Percentiles rank a stretch among this genome's conserved stretches.
phyloP scores from a whole-genome alignment of 176 grass and related monocot genomes.

The Bolboschoenus planiculmis region DNA sequence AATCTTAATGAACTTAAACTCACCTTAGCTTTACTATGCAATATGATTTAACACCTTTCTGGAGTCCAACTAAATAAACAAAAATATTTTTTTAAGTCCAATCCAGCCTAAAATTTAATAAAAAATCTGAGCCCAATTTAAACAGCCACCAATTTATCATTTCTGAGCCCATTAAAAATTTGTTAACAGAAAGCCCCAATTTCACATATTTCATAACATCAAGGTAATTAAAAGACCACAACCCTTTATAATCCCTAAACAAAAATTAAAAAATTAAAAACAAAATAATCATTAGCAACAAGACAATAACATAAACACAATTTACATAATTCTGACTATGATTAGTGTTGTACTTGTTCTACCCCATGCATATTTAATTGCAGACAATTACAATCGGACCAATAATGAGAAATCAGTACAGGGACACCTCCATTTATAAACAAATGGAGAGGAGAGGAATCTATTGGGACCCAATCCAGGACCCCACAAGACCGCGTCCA shows the following conservation, averaged over 20 bases:
- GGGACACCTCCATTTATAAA: background rate
- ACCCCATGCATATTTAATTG: no score
- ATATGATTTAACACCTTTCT: background rate
- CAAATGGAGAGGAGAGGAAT: background rate
- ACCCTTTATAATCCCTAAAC: no score
- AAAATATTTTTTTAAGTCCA: background rate
- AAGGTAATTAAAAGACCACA: no score
- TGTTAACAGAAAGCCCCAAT: background rate
- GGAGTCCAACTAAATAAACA: no score
- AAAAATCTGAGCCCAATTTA: background rate
- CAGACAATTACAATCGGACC: background rate
- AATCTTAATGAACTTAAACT: no score
- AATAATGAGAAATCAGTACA: background rate
- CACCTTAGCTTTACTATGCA: no score
- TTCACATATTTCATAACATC: background rate
- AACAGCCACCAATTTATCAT: background rate
- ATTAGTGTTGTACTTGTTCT: background rate
- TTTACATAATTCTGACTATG: no score
- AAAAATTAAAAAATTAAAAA: no score
- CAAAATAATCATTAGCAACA: background rate
- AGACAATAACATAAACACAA: background rate
- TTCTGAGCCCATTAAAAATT: background rate
- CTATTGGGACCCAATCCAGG: background rate
- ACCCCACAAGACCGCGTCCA: background rate
- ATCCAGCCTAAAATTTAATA: background rate